Evolutionary conservation across 2,329 filamentous ascomycete species (phyloP).

Genomic region (Monilinia vaccinii-corymbosi): DNA sequence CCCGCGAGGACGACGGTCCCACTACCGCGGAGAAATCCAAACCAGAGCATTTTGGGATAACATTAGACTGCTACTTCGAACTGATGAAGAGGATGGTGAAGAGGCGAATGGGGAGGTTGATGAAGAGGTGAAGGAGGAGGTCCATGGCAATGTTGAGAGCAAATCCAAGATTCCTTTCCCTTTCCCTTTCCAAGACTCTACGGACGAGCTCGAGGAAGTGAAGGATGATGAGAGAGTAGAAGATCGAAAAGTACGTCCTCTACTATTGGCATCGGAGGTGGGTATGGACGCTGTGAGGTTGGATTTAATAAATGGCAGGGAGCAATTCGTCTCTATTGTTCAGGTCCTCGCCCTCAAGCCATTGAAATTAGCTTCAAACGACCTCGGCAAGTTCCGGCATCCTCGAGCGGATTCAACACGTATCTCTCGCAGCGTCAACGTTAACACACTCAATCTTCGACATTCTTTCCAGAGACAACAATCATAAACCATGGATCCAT

Average conservation of each 20-base stretch:
- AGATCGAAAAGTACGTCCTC: not conserved
- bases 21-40: slow-evolving; percentile 11
- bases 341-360: not conserved
- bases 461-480: slow-evolving; percentile 6
- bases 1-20: not conserved
- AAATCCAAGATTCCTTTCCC: not conserved
- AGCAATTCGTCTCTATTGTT: not conserved
- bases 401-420: slow-evolving; percentile 14
- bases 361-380: not conserved
- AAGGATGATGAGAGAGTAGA: not conserved
- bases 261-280: not conserved
- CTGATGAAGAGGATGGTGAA: slow-evolving; percentile 1
- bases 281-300: not conserved
- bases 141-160: not conserved
- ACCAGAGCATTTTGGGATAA: slow-evolving; percentile 19
- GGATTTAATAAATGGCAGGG: not conserved
- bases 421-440: slow-evolving; percentile 15
- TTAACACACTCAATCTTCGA: not conserved
- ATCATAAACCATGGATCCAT: slow-evolving; percentile 50
- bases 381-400: not conserved
- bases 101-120: not conserved
- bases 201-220: not conserved
- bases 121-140: not conserved
- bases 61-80: slow-evolving; percentile 13
- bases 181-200: too few species aligned